Evolutionary conservation across 257 asterid species (phyloP), one percentile per base, ranked within the genome.

Genomic region (Ligustrum vulgare): DNA sequence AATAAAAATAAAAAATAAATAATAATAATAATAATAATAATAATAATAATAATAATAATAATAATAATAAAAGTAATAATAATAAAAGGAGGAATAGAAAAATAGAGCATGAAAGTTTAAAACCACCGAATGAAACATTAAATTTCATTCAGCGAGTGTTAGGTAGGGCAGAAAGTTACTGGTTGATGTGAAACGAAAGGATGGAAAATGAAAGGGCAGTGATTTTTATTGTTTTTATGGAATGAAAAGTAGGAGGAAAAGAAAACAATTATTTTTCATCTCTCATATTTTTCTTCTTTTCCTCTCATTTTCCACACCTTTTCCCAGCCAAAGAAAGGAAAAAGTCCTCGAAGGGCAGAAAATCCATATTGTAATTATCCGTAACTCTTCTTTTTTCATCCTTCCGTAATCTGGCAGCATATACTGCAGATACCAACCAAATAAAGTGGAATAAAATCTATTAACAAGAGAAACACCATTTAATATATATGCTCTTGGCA

Each of bases 61-160:
- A n/a, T n/a, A n/a, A n/a, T n/a, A n/a, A n/a, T n/a, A n/a, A n/a
- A n/a, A n/a, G n/a, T n/a, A n/a, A n/a, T n/a, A n/a, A n/a, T n/a
- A n/a, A n/a, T n/a, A n/a, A 69, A 70, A 72, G 39, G 72, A 67
- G 65, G 60, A 70, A 62, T 62, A 63, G 77, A 79, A 77, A 23
- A 68, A 76, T 75, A 75, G 67, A 32, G 60, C 8, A 11, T 67
- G 39, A 41, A 79, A 47, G 71, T 60, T 70, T 58, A 83, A 56
- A 69, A 43, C 67, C 36, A 71, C 54, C 16, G 68, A 15, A 58
- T 11, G 67, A 72, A 33, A 63, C 56, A 56, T 20, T 9, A 4
- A 22, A 56, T 56, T 56, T 56, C 64, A 1, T 56, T 56, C 8
- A 56, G 25, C 15, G 1, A 1, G 4, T 18, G 64, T 56, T 6